Evolutionary conservation across 768 basidiomycete genomes (phyloP).

Genomic region (Auriscalpium orientale): DNA sequence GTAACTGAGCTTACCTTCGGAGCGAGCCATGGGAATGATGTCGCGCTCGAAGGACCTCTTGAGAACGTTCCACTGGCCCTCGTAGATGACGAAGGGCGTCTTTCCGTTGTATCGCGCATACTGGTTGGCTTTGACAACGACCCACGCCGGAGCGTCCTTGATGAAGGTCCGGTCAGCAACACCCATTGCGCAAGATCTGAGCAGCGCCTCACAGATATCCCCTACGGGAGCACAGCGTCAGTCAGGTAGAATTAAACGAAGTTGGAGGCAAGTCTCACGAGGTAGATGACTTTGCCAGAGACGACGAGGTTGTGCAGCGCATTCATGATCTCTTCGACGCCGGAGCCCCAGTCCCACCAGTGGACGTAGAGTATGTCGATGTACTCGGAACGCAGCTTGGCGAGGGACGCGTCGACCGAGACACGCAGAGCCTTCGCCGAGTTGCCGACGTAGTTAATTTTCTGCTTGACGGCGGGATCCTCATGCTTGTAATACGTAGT

Average conservation of each 20-base stretch:
- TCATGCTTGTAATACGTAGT: constrained; percentile 17
- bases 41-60: constrained; percentile 34
- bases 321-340: constrained; percentile 34
- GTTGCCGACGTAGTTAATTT: constrained; percentile 37
- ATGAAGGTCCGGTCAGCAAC: not conserved
- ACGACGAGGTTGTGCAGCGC: constrained; percentile 33
- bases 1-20: constrained; percentile 8
- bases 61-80: constrained; percentile 27
- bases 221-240: not conserved
- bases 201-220: constrained; percentile 1
- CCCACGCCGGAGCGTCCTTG: constrained; percentile 29
- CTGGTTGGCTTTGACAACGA: constrained; percentile 29
- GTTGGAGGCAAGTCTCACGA: constrained; percentile 16
- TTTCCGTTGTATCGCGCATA: constrained; percentile 31
- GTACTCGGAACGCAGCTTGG: constrained; percentile 51
- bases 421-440: constrained; percentile 26
- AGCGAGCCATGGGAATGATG: constrained; percentile 31
- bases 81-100: constrained; percentile 37
- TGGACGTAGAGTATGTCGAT: constrained; percentile 53
- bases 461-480: constrained; percentile 17
- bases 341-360: constrained; percentile 42
- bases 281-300: constrained; percentile 35
- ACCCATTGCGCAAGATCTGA: not conserved
- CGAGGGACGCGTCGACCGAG: constrained; percentile 30
- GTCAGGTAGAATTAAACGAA: not conserved